phyloP scores from a whole-genome alignment of 352 stramenopile genomes.

The Halophytophthora polymorphica region DNA sequence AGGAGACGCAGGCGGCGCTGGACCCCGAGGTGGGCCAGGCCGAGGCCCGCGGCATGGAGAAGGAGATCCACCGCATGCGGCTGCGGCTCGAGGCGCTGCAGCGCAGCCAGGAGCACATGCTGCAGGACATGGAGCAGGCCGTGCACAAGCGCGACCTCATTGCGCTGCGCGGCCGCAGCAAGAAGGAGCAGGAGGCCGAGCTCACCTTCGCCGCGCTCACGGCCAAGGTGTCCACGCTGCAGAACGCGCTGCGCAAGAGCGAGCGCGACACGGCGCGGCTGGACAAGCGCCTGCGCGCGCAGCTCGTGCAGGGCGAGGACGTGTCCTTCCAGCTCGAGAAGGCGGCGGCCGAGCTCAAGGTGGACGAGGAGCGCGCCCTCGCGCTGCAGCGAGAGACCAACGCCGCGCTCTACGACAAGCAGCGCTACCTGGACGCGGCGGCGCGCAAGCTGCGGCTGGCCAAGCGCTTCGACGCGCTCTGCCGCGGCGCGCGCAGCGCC shows the following conservation, averaged over 20 bases:
- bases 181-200: slow-evolving; percentile 66
- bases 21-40: slow-evolving; percentile 90
- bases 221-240: slow-evolving; percentile 77
- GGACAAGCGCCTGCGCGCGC: slow-evolving; percentile 63
- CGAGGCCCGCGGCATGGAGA: slow-evolving; percentile 92
- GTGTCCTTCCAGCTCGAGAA: slow-evolving; percentile 78
- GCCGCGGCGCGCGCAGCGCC: slow-evolving; percentile 34
- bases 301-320: slow-evolving; percentile 61
- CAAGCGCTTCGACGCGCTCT: slow-evolving; percentile 63
- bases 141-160: slow-evolving; percentile 94
- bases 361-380: slow-evolving; percentile 62
- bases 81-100: slow-evolving; percentile 89
- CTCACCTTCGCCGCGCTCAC: slow-evolving; percentile 84
- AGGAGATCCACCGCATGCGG: slow-evolving; percentile 95
- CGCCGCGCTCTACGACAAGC: slow-evolving; percentile 88
- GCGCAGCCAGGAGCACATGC: slow-evolving; percentile 91
- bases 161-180: slow-evolving; percentile 79
- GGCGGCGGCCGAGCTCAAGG: slow-evolving; percentile 70
- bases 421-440: slow-evolving; percentile 79
- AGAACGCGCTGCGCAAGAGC: slow-evolving; percentile 72
- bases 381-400: slow-evolving; percentile 84
- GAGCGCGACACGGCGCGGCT: slow-evolving; percentile 57
- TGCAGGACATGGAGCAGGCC: slow-evolving; percentile 93
- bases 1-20: slow-evolving; percentile 92
- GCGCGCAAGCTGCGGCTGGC: slow-evolving; percentile 66